Evolutionary conservation across 2,329 filamentous ascomycete species (phyloP).

Genomic region (Penicillium psychrosexuale): DNA sequence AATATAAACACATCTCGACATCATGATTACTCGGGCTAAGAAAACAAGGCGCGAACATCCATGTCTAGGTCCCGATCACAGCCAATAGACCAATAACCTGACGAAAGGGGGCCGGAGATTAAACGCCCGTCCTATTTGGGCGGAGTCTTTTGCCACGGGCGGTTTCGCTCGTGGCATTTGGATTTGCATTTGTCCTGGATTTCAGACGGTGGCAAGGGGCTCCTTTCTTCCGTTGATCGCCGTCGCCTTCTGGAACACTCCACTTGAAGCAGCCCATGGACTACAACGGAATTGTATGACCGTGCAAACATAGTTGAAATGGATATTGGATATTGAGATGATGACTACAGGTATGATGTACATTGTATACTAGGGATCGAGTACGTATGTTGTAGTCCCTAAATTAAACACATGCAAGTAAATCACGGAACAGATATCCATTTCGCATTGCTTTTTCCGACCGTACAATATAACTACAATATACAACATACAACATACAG

Average conservation of each 20-base stretch:
- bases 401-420: background rate
- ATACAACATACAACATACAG: background rate
- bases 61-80: background rate
- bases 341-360: background rate
- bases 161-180: no score
- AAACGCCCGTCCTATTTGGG: background rate
- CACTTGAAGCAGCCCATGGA: background rate
- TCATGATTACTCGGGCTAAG: conserved; percentile 11
- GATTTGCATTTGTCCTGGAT: no score
- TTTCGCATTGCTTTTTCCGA: background rate
- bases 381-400: no score
- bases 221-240: conserved; percentile 1
- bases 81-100: background rate
- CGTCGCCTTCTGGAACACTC: conserved; percentile 6
- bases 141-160: background rate
- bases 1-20: conserved; percentile 21
- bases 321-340: background rate
- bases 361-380: background rate
- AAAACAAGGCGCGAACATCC: background rate
- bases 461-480: background rate
- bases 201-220: background rate
- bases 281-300: background rate
- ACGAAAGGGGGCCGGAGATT: conserved; percentile 1
- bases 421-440: background rate
- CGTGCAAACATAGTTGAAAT: no score